Conservation (phyloP, 345 rosid genomes). For the Lepidium africanum region DNA sequence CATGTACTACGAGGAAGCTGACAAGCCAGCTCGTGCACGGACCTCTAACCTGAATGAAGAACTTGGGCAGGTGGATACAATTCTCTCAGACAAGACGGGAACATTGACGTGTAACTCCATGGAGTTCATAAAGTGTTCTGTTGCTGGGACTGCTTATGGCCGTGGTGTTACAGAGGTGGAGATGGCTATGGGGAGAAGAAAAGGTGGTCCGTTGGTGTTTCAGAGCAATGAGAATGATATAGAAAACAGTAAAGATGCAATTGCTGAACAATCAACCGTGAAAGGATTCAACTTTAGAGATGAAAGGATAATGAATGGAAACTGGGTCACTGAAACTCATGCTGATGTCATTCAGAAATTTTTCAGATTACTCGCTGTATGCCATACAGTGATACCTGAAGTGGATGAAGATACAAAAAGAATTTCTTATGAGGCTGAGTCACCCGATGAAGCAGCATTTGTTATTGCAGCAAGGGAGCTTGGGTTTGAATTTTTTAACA, state of each 20-base stretch:
- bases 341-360: slow-evolving; percentile 60
- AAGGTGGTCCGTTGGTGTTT: slow-evolving; percentile 34
- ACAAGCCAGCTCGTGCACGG: slow-evolving; percentile 84
- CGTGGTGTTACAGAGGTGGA: slow-evolving; percentile 82
- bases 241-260: slow-evolving; percentile 17
- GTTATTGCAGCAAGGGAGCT: slow-evolving; percentile 94
- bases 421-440: slow-evolving; percentile 84
- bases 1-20: slow-evolving; percentile 75
- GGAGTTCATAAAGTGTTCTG: slow-evolving; percentile 94
- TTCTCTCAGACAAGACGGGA: slow-evolving; percentile 94
- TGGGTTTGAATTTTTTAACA: slow-evolving; percentile 73
- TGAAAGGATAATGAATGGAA: slow-evolving; percentile 71
- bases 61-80: slow-evolving; percentile 83
- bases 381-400: slow-evolving; percentile 93
- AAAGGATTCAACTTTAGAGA: slow-evolving; percentile 90
- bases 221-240: slow-evolving; percentile 13
- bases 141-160: slow-evolving; percentile 85
- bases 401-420: slow-evolving; percentile 63
- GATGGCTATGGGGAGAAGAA: slow-evolving; percentile 52
- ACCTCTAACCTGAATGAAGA: slow-evolving; percentile 92
- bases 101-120: slow-evolving; percentile 91
- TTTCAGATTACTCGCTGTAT: slow-evolving; percentile 64
- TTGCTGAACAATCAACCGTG: slow-evolving; percentile 24
- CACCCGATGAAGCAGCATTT: slow-evolving; percentile 94
- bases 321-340: slow-evolving; percentile 63